Percentiles rank a stretch among this genome's conserved stretches.
These are phyloP conservation scores for Emydomyces testavorans DNA, from an alignment of 2,329 filamentous ascomycete genomes.

Conservation along the genomic window DNA sequence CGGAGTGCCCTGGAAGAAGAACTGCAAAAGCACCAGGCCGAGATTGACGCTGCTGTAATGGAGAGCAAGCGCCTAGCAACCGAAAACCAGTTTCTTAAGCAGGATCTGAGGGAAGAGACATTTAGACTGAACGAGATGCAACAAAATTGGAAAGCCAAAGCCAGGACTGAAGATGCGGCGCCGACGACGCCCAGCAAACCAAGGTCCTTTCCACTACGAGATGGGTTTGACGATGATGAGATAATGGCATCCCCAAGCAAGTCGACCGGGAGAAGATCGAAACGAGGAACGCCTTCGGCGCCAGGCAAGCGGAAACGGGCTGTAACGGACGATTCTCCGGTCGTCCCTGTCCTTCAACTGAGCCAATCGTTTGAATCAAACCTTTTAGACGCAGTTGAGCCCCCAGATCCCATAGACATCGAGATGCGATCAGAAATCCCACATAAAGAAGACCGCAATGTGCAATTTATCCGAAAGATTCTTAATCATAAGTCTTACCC, in stretches of 20 bases:
- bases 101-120: conserved; percentile 47
- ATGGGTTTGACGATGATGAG: conserved; percentile 55
- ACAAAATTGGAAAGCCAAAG: conserved; percentile 20
- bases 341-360: conserved; percentile 35
- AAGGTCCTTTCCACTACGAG: conserved; percentile 41
- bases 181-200: conserved; percentile 43
- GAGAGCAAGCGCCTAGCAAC: conserved; percentile 48
- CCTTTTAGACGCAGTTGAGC: conserved; percentile 15
- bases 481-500: conserved; percentile 44
- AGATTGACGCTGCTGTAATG: conserved; percentile 43
- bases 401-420: conserved; percentile 18
- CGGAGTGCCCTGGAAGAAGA: conserved; percentile 46
- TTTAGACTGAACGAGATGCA: conserved; percentile 36
- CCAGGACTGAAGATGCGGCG: conserved; percentile 30
- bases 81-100: conserved; percentile 49
- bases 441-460: conserved; percentile 20
- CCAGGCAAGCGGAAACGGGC: conserved; percentile 49
- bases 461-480: conserved; percentile 42
- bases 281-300: conserved; percentile 44
- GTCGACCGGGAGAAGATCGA: conserved; percentile 34
- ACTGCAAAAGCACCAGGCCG: conserved; percentile 41
- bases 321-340: conserved; percentile 42
- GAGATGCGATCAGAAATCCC: conserved; percentile 22
- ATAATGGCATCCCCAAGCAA: conserved; percentile 47
- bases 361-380: conserved; percentile 23